A percentile compares a stretch with the other conserved stretches of the same genome.
These are phyloP conservation scores for Mucor ambiguus DNA, from an alignment of 371 early-diverging fungal species.

Conservation along the genomic window DNA sequence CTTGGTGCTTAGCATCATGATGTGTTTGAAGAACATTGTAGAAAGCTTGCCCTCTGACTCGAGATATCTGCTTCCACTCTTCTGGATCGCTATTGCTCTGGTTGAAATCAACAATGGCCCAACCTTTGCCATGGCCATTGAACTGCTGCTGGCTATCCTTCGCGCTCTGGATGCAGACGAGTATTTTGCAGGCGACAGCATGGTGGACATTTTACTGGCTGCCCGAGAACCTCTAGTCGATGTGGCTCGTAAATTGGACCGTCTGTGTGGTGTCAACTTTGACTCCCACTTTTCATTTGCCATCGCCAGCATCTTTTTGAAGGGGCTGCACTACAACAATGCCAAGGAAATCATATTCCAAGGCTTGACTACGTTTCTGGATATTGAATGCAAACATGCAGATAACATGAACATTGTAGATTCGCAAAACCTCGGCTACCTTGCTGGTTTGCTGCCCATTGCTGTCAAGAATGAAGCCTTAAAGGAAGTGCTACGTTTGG, in stretches of 20 bases:
- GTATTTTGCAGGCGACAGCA: constrained; percentile 69
- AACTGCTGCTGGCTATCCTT: constrained; percentile 72
- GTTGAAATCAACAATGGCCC: constrained; percentile 84
- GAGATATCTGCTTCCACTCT: constrained; percentile 77
- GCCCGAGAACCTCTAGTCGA: constrained; percentile 77
- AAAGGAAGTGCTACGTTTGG: constrained; percentile 61
- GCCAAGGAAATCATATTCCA: constrained; percentile 75
- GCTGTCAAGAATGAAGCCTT: constrained; percentile 68
- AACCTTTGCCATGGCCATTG: constrained; percentile 74
- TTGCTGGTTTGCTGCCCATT: constrained; percentile 74
- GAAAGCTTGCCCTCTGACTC: constrained; percentile 81
- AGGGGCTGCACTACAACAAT: constrained; percentile 77
- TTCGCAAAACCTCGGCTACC: constrained; percentile 71
- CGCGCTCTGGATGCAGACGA: constrained; percentile 74
- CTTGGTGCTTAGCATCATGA: constrained; percentile 82
- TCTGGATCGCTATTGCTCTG: constrained; percentile 89
- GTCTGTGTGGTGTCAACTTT: constrained; percentile 78
- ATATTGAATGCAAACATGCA: constrained; percentile 66
- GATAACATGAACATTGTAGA: constrained; percentile 28
- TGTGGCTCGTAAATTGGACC: constrained; percentile 71
- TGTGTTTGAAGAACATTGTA: constrained; percentile 87
- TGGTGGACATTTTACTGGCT: constrained; percentile 67
- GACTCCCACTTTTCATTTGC: constrained; percentile 88
- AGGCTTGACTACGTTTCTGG: constrained; percentile 72
- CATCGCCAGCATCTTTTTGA: constrained; percentile 77